These are phyloP conservation scores for Pseudognaphalium luteoalbum DNA, from an alignment of 129 eudicot species.

Conservation along the genomic window DNA sequence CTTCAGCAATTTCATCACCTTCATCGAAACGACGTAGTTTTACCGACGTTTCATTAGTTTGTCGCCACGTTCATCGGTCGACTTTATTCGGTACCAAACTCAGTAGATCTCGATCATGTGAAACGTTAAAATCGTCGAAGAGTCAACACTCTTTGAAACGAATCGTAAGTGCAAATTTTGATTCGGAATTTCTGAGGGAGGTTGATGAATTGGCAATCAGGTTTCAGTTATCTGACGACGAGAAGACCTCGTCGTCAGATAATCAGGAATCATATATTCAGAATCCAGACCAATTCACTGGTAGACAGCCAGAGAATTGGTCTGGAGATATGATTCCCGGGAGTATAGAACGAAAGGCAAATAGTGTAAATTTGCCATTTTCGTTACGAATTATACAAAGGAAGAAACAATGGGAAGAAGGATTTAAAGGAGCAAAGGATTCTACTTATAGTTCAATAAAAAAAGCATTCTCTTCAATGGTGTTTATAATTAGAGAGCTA, in stretches of 20 bases:
- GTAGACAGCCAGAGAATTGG: constrained; percentile 32
- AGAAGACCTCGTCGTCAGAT: constrained; percentile 15
- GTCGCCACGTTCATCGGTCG: constrained; percentile 38
- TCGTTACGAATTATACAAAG: constrained; percentile 76
- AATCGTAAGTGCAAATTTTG: constrained; percentile 57
- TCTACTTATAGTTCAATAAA: constrained; percentile 72
- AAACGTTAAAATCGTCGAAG: constrained; percentile 25
- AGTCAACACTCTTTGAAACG: constrained; percentile 29
- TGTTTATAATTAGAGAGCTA: constrained; percentile 84
- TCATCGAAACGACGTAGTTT: constrained; percentile 43
- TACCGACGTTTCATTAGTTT: constrained; percentile 38
- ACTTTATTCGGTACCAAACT: constrained; percentile 44
- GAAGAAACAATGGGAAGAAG: constrained; percentile 67
- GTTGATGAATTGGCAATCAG: constrained; percentile 51
- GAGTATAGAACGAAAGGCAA: constrained; percentile 73
- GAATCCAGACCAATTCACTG: not conserved
- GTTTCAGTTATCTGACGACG: constrained; percentile 46
- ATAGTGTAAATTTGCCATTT: constrained; percentile 69
- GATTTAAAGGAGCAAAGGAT: constrained; percentile 57
- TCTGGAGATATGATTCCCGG: constrained; percentile 49
- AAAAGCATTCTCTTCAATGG: constrained; percentile 93
- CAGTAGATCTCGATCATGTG: constrained; percentile 49
- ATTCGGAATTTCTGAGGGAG: constrained; percentile 53
- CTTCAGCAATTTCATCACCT: constrained; percentile 51
- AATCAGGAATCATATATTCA: not conserved